Base-by-base conservation (phyloP, 108 stramenopile genomes). In the Epithemia pelagica region DNA sequence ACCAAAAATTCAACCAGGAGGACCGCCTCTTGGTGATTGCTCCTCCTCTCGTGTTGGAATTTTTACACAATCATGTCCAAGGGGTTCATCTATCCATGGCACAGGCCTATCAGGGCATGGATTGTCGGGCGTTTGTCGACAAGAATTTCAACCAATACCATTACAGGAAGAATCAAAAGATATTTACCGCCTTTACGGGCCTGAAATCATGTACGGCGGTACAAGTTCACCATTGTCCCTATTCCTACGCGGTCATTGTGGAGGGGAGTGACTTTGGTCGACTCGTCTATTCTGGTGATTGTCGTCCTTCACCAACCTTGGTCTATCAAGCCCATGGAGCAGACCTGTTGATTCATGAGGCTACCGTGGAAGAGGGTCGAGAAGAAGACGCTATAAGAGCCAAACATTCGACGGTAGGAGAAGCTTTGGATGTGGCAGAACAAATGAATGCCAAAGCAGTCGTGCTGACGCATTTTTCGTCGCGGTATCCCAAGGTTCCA, bases 401-500 rank as follows among this genome's bases (percentile, higher is more conserved):
- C 73, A 76, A 80, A 19, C 98, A 99, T 80, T 90, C 78, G 32
- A 99, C 98, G 7, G 84, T 96, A 22, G 87, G 88, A 46, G 95
- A 98, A 65, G 98, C 98, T 2, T 63, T 97, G 27, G 54, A 61
- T 2, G 80, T 98, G 33, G 96, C 83, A 21, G 52, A 58, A 54
- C 59, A 73, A 32, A 96, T 96, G 96, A 72, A 80, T 19, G 96
- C 94, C 2, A 75, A 86, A 62, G 62, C 82, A 37, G 57, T 84
- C 21, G 69, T 97, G 8, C 74, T 99, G 52, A 97, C 96, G 37
- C 98, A 99, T 73, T 99, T 99, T 71, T 95, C 94, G n/a, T 96
- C 96, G 75, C 88, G 98, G 0, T 97, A 97, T 78, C 98, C 97
- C n/a, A 85, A 86, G 65, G 85, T 97, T 28, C 95, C 96, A 0